Evolutionary conservation across 1,139 yeast genomes (phyloP).

Genomic region (Yarrowia galli): DNA sequence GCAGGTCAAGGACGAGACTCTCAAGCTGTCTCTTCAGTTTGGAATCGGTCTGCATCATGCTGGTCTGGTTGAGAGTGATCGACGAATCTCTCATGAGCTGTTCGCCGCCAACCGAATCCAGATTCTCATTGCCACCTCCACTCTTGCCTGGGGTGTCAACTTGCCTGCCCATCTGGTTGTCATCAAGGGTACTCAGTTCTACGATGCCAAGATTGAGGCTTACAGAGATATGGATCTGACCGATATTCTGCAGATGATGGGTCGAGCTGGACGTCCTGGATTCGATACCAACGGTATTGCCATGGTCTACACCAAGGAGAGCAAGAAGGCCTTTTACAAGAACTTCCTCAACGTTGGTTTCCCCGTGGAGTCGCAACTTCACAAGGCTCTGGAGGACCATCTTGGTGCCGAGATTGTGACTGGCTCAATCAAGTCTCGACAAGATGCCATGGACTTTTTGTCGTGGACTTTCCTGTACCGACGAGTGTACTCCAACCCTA

Average conservation of each 20-base stretch:
- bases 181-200: conserved; percentile 91
- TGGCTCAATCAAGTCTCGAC: conserved; percentile 81
- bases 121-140: conserved; percentile 90
- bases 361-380: conserved; percentile 96
- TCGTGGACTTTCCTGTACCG: conserved; percentile 95
- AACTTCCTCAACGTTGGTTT: conserved; percentile 94
- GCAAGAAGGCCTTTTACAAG: conserved; percentile 89
- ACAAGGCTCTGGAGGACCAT: conserved; percentile 91
- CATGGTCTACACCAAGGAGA: conserved; percentile 89
- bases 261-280: conserved; percentile 96
- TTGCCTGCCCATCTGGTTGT: conserved; percentile 94
- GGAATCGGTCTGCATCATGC: conserved; percentile 99
- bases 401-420: conserved; percentile 95
- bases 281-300: conserved; percentile 96
- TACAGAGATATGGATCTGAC: conserved; percentile 91
- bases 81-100: conserved; percentile 83
- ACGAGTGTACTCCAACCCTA: conserved; percentile 94
- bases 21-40: conserved; percentile 82
- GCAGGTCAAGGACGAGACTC: conserved; percentile 86
- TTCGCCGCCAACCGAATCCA: conserved; percentile 89
- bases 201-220: conserved; percentile 80
- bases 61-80: conserved; percentile 89
- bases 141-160: conserved; percentile 97
- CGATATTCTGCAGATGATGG: conserved; percentile 90
- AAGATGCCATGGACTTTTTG: conserved; percentile 89